phyloP scores from a whole-genome alignment of 1,139 yeast genomes.

The Candida sanyaensis region DNA sequence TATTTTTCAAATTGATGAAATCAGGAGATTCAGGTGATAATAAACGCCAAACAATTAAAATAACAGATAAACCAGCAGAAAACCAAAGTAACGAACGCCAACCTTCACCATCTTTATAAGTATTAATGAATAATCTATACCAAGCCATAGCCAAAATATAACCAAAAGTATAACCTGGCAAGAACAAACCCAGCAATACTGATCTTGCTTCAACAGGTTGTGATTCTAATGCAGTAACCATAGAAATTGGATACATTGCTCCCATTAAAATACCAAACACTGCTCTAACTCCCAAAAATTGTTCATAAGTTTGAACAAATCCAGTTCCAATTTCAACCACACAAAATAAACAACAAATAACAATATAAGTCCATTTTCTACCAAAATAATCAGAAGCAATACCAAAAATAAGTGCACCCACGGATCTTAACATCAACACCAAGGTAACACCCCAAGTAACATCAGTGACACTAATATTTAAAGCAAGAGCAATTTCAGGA shows the following conservation, averaged over 20 bases:
- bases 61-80: conserved; percentile 57
- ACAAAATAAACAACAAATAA: conserved; percentile 53
- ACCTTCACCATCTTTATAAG: conserved; percentile 47
- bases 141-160: conserved; percentile 38
- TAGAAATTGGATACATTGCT: conserved; percentile 32
- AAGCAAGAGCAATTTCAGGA: conserved; percentile 52
- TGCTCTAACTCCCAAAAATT: conserved; percentile 64
- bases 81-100: conserved; percentile 87
- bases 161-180: conserved; percentile 43
- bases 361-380: conserved; percentile 67
- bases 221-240: conserved; percentile 38
- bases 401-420: conserved; percentile 78
- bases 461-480: conserved; percentile 50
- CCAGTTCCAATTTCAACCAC: conserved; percentile 72
- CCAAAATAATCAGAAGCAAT: conserved; percentile 68
- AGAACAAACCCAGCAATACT: conserved; percentile 37
- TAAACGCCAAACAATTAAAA: conserved; percentile 35
- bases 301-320: conserved; percentile 61
- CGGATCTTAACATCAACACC: conserved; percentile 75
- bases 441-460: conserved; percentile 82
- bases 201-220: conserved; percentile 38
- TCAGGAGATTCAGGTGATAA: conserved; percentile 36
- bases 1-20: conserved; percentile 19
- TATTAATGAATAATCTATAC: conserved; percentile 56
- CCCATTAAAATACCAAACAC: conserved; percentile 45